phyloP scores from a whole-genome alignment of 305 asterid species.

The Withania somnifera region DNA sequence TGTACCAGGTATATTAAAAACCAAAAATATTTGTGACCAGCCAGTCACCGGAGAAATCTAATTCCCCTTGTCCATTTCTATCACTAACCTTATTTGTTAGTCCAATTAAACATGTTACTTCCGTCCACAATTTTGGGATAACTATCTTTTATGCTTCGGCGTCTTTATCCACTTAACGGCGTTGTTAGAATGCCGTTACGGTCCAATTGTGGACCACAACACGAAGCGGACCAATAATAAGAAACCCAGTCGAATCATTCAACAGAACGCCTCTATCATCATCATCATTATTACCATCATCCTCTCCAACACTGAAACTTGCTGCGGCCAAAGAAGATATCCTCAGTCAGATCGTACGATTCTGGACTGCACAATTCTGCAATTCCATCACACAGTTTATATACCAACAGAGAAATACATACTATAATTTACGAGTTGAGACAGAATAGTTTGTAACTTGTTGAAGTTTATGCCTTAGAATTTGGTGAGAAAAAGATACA shows the following conservation, averaged over 20 bases:
- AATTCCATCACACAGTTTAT: background rate
- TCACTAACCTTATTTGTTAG: background rate
- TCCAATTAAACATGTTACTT: background rate
- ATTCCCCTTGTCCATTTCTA: background rate
- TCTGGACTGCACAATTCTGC: background rate
- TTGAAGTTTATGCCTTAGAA: background rate
- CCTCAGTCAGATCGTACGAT: slow-evolving; percentile 1
- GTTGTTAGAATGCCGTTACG: background rate
- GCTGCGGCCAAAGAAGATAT: background rate
- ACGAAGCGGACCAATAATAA: slow-evolving; percentile 3
- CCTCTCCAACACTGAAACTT: slow-evolving; percentile 13
- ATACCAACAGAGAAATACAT: background rate
- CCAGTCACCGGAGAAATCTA: background rate
- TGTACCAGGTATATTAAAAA: background rate
- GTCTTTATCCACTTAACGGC: background rate
- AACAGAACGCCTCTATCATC: slow-evolving; percentile 30
- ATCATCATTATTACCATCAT: slow-evolving; percentile 30
- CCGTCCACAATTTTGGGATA: background rate
- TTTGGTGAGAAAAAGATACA: background rate
- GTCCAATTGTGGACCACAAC: slow-evolving; percentile 14
- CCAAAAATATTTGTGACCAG: background rate
- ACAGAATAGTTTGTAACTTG: background rate
- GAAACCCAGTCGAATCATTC: slow-evolving; percentile 20
- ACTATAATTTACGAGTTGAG: no score
- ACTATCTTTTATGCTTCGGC: no score